Evolutionary conservation across 1,284 basidiomycete species (phyloP).

Genomic region (Leccinum laetum): DNA sequence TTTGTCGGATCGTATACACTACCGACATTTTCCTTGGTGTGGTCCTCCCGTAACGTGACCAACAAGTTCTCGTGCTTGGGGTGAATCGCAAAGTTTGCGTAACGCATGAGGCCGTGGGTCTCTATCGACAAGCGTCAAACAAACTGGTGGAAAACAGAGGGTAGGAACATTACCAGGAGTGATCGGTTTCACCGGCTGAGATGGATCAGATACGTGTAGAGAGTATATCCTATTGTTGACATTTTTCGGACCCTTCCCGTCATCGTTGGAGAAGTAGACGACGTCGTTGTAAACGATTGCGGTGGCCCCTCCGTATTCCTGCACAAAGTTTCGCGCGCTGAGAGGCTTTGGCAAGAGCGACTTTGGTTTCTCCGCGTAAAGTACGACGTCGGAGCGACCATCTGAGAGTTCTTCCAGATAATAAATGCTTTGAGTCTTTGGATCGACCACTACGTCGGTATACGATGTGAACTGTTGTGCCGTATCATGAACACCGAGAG

Average conservation of each 20-base stretch:
- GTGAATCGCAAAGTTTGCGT: slow-evolving; percentile 37
- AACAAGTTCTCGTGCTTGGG: slow-evolving; percentile 17
- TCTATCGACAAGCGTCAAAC: slow-evolving; percentile 8
- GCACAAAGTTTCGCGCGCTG: slow-evolving; percentile 35
- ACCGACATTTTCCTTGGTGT: slow-evolving; percentile 32
- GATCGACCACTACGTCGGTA: slow-evolving; percentile 33
- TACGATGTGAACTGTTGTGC: slow-evolving; percentile 6
- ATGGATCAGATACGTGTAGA: not conserved
- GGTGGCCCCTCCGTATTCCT: slow-evolving; percentile 40
- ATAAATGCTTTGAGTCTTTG: slow-evolving; percentile 29
- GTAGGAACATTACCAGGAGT: slow-evolving; percentile 16
- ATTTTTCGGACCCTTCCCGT: slow-evolving; percentile 3
- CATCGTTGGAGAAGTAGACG: slow-evolving; percentile 35
- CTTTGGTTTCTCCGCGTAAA: not conserved
- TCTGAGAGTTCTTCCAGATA: slow-evolving; percentile 39
- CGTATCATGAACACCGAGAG: not conserved
- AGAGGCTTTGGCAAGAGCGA: slow-evolving; percentile 32
- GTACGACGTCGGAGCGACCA: slow-evolving; percentile 19
- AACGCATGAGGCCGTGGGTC: slow-evolving; percentile 43
- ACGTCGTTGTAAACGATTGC: slow-evolving; percentile 24
- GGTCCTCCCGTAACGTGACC: slow-evolving; percentile 49
- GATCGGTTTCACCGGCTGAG: not conserved
- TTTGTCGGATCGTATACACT: too few species aligned
- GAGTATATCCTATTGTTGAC: slow-evolving; percentile 12
- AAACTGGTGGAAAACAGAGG: not conserved